Evolutionary conservation across 2,329 filamentous ascomycete species (phyloP).

Genomic region (Colletotrichum sp.): DNA sequence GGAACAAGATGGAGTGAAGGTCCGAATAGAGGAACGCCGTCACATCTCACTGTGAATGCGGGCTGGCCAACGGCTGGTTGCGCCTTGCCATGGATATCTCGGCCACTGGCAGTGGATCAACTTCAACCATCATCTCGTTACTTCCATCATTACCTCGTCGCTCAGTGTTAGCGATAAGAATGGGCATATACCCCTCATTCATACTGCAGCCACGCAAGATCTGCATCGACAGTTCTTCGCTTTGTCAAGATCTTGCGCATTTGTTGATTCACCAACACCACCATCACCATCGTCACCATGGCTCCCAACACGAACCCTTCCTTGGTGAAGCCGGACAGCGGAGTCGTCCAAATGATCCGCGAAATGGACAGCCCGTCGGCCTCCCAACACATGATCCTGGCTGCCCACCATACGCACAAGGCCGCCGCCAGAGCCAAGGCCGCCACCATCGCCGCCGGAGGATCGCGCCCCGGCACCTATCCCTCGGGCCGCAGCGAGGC

Average conservation of each 20-base stretch:
- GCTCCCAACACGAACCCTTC: not conserved
- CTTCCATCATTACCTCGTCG: not conserved
- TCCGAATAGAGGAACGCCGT: not conserved
- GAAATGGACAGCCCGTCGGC: not conserved
- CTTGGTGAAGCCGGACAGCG: not conserved
- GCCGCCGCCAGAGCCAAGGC: not conserved
- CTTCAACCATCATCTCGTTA: not conserved
- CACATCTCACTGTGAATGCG: not conserved
- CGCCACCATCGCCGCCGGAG: not conserved
- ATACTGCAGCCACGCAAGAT: not conserved
- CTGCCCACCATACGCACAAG: not conserved
- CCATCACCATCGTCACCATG: not conserved
- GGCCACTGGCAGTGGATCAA: not conserved
- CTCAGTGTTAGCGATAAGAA: not conserved
- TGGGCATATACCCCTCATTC: not conserved
- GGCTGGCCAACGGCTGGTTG: not conserved
- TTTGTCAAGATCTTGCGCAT: not conserved
- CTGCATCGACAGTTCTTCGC: not conserved
- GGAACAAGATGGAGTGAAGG: not conserved
- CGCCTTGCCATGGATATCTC: not conserved
- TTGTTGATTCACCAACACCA: not conserved
- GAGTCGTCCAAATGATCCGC: not conserved
- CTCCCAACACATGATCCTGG: not conserved
- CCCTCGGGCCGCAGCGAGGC: not conserved
- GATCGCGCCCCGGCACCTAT: not conserved